These are phyloP conservation scores for bread wheat (Triticum aestivum) DNA, from an alignment of 176 grass and related monocot species.

Conservation along the genomic window IWGSC_CS_RefSeq_v2.1 NC_057810.1:187668611-187669110, in stretches of 20 bases:
- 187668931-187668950: too few relatives aligned
- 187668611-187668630: background rate
- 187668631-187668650: background rate
- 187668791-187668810: background rate
- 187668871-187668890: background rate
- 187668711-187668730: background rate
- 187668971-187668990: too few relatives aligned
- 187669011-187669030: too few relatives aligned
- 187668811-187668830: background rate
- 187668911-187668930: background rate
- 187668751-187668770: too few relatives aligned
- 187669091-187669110: background rate
- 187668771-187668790: background rate
- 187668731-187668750: background rate
- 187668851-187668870: background rate
- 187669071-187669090: background rate
- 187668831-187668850: background rate
- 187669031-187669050: too few relatives aligned
- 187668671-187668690: background rate
- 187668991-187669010: too few relatives aligned
- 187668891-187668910: too few relatives aligned
- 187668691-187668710: background rate
- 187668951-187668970: too few relatives aligned
- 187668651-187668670: background rate
- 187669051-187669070: too few relatives aligned